A percentile compares a stretch with the other conserved stretches of the same genome.
Conservation (phyloP, 2,329 filamentous ascomycete genomes). For the Ustulina deusta region DNA sequence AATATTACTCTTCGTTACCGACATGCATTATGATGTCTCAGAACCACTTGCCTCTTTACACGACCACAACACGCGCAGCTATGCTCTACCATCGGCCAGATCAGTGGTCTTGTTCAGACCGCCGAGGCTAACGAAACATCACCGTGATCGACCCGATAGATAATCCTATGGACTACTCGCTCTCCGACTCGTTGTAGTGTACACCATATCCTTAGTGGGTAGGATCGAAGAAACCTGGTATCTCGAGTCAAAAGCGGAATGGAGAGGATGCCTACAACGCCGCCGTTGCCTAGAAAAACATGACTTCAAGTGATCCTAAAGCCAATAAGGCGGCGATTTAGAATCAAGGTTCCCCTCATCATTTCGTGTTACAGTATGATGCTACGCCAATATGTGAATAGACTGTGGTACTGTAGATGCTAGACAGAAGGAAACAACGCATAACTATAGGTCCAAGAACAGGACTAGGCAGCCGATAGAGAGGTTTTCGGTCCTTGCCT, state of each 20-base stretch:
- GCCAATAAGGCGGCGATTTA: background rate
- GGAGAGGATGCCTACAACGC: background rate
- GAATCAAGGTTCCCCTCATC: background rate
- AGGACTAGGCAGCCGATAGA: too few species aligned
- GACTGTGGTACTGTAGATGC: too few species aligned
- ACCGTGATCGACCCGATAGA: background rate
- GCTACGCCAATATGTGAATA: too few species aligned
- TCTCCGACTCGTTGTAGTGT: background rate
- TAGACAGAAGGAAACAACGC: too few species aligned
- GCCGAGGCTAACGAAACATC: background rate
- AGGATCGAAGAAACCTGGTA: too few species aligned
- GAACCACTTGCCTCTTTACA: background rate
- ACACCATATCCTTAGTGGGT: background rate
- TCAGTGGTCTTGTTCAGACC: too few species aligned
- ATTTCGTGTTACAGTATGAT: too few species aligned
- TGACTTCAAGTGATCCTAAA: background rate
- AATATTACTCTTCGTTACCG: too few species aligned
- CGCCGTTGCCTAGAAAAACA: background rate
- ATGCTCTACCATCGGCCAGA: too few species aligned
- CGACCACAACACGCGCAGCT: background rate
- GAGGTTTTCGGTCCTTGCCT: too few species aligned
- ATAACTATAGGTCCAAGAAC: too few species aligned
- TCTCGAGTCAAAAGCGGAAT: background rate
- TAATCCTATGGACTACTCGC: background rate
- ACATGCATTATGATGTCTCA: background rate